Conservation (phyloP, 2,329 filamentous ascomycete genomes). For the Cladosporium sp. region DNA sequence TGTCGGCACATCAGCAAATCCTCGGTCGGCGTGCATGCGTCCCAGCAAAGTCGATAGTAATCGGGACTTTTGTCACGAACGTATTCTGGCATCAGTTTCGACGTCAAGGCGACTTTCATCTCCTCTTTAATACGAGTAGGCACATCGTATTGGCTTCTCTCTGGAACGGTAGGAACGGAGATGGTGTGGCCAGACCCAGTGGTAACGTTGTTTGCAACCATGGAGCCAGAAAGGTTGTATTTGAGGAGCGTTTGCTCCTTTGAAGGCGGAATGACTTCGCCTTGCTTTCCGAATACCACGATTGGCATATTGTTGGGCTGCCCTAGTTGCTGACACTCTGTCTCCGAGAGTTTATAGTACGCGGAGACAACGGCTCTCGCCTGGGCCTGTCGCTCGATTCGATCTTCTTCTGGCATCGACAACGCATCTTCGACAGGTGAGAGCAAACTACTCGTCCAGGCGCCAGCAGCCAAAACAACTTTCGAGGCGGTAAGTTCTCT, state of each 20-base stretch:
- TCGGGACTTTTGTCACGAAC: conserved; percentile 31
- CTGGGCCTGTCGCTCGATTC: conserved; percentile 49
- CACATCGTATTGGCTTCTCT: conserved; percentile 41
- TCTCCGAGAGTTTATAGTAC: conserved; percentile 50
- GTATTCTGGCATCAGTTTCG: conserved; percentile 32
- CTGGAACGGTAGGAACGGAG: conserved; percentile 45
- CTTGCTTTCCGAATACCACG: conserved; percentile 45
- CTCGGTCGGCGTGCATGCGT: conserved; percentile 58
- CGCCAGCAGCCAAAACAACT: conserved; percentile 53
- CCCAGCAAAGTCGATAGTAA: conserved; percentile 51
- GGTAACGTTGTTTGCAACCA: conserved; percentile 48
- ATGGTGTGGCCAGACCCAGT: conserved; percentile 49
- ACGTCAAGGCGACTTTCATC: conserved; percentile 26
- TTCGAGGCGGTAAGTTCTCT: conserved; percentile 48
- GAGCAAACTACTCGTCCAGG: conserved; percentile 53
- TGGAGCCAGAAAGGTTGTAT: conserved; percentile 34
- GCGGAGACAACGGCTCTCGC: conserved; percentile 58
- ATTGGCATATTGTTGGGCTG: conserved; percentile 51
- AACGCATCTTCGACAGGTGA: conserved; percentile 45
- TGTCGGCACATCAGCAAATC: conserved; percentile 56
- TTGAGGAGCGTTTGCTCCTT: conserved; percentile 50
- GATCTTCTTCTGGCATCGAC: conserved; percentile 40
- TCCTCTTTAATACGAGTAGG: conserved; percentile 42
- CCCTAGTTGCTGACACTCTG: conserved; percentile 38
- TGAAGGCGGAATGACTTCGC: conserved; percentile 48